Evolutionary conservation across 306 rosid genomes (phyloP).

Genomic region (Vigna angularis): DNA sequence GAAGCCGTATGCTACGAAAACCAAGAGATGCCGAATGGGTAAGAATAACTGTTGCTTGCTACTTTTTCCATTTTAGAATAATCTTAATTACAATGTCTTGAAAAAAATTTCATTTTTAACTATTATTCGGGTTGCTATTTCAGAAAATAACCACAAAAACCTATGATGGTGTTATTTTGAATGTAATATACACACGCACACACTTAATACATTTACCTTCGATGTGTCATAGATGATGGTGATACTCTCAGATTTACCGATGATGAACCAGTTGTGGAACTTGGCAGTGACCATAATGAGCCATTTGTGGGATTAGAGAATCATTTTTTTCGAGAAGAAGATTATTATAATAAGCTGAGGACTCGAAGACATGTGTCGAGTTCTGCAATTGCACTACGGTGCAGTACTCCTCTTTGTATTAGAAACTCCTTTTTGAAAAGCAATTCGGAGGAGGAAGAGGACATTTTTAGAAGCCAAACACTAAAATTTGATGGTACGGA

Average conservation of each 20-base stretch:
- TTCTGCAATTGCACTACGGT: constrained; percentile 84
- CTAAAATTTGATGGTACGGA: constrained; percentile 74
- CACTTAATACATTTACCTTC: not conserved
- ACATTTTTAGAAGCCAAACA: constrained; percentile 75
- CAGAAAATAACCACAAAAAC: too few species aligned
- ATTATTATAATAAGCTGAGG: constrained; percentile 33
- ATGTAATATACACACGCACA: too few species aligned
- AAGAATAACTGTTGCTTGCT: not conserved
- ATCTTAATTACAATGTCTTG: too few species aligned
- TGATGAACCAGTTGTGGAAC: constrained; percentile 9
- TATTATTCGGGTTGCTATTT: too few species aligned
- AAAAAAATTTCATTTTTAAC: too few species aligned
- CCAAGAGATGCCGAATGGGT: constrained; percentile 74
- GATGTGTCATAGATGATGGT: constrained; percentile 51
- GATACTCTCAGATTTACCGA: constrained; percentile 64
- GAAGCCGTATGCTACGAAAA: constrained; percentile 62
- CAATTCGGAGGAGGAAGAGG: constrained; percentile 54
- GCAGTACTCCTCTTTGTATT: constrained; percentile 91
- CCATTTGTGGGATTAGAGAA: constrained; percentile 62
- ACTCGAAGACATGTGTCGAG: constrained; percentile 60
- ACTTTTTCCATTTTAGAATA: too few species aligned
- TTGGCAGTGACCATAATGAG: constrained; percentile 11
- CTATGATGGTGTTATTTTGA: too few species aligned
- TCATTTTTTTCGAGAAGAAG: constrained; percentile 60
- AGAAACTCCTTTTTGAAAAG: constrained; percentile 77